Percentiles rank a stretch among this genome's conserved stretches.
These are phyloP conservation scores for Diaporthe citriasiana DNA, from an alignment of 2,329 filamentous ascomycete genomes.

Conservation along the genomic window DNA sequence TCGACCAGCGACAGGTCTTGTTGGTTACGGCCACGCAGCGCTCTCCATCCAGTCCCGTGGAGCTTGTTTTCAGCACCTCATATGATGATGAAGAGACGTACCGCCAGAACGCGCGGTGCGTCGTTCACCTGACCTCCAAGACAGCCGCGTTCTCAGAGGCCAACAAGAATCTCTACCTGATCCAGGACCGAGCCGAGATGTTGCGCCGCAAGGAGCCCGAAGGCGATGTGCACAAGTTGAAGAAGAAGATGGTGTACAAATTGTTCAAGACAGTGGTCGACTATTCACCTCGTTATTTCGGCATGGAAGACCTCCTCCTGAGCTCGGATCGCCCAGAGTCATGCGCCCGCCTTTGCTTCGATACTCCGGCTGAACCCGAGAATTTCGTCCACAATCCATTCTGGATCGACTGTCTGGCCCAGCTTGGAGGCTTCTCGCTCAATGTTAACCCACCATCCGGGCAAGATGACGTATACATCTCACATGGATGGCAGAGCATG, in stretches of 20 bases:
- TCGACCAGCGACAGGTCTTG: constrained; percentile 66
- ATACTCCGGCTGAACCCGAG: constrained; percentile 54
- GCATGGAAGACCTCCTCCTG: constrained; percentile 71
- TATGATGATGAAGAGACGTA: constrained; percentile 69
- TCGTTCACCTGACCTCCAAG: constrained; percentile 60
- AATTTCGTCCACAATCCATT: constrained; percentile 69
- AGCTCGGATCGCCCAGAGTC: constrained; percentile 60
- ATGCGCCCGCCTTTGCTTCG: constrained; percentile 57
- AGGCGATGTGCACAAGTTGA: constrained; percentile 61
- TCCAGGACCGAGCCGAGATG: constrained; percentile 12
- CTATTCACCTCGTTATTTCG: constrained; percentile 72
- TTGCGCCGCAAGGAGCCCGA: constrained; percentile 8
- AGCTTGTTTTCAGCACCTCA: constrained; percentile 72
- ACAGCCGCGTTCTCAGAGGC: constrained; percentile 31
- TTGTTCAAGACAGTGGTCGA: constrained; percentile 70
- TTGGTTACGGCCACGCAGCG: constrained; percentile 71
- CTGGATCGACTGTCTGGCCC: constrained; percentile 70
- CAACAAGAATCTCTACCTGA: constrained; percentile 39
- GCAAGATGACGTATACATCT: constrained; percentile 69
- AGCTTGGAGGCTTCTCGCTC: constrained; percentile 72
- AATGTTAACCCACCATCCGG: constrained; percentile 70
- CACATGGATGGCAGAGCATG: constrained; percentile 70
- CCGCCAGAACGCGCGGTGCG: constrained; percentile 75
- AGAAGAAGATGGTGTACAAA: constrained; percentile 67
- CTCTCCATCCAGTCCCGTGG: constrained; percentile 71